Evolutionary conservation across 2,329 filamentous ascomycete species (phyloP).

Genomic region (Neopestalotiopsis clavispora): DNA sequence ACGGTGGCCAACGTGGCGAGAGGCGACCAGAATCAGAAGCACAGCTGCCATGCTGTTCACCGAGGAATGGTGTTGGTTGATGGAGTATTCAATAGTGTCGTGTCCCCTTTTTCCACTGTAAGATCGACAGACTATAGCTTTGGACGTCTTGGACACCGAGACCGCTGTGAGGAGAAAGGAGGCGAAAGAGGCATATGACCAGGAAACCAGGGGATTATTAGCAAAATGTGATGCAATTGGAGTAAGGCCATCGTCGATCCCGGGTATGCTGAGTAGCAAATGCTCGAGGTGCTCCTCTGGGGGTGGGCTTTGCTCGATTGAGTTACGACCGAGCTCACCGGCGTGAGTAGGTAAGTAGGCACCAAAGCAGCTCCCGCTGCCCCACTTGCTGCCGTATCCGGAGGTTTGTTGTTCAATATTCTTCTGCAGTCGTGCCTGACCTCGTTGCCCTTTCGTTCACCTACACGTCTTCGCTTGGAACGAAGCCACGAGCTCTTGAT

Average conservation of each 20-base stretch:
- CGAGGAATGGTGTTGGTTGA: too few relatives aligned
- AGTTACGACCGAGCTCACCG: neutral
- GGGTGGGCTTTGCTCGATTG: neutral
- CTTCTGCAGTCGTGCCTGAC: constrained; percentile 15
- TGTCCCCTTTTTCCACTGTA: neutral
- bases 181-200: neutral
- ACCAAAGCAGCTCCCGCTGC: neutral
- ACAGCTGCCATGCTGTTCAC: too few relatives aligned
- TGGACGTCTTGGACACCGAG: neutral
- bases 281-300: constrained; percentile 1
- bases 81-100: too few relatives aligned
- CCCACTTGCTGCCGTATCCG: neutral
- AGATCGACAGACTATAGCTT: neutral
- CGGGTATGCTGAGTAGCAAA: neutral
- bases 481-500: neutral
- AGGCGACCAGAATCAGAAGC: too few relatives aligned
- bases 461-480: neutral
- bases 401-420: constrained; percentile 15
- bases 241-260: neutral
- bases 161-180: constrained; percentile 6
- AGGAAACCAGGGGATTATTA: neutral
- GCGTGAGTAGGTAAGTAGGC: neutral
- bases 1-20: too few relatives aligned
- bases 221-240: constrained; percentile 13
- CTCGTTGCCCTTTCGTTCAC: neutral